Conservation (phyloP, 306 rosid genomes). For the Rosa persica region DNA sequence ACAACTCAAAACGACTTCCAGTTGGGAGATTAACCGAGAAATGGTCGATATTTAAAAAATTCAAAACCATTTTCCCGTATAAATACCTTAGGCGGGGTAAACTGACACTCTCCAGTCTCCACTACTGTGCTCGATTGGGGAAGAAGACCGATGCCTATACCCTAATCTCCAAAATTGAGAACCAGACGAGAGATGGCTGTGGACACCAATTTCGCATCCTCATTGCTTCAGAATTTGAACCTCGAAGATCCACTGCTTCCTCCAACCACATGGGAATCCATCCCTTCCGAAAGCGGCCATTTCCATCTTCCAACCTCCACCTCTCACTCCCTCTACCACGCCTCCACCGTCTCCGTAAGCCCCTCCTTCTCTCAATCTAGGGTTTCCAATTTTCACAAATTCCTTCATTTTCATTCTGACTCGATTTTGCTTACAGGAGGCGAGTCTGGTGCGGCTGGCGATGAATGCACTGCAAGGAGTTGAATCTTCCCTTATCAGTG, state of each 20-base stretch:
- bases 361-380: constrained; percentile 10
- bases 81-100: constrained; percentile 11
- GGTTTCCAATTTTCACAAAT: background rate
- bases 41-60: too few relatives aligned
- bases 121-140: background rate
- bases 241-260: constrained; percentile 76
- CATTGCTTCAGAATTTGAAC: constrained; percentile 60
- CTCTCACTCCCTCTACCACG: constrained; percentile 7
- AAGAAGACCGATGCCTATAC: background rate
- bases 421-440: constrained; percentile 44
- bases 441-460: constrained; percentile 74
- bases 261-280: constrained; percentile 78
- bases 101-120: background rate
- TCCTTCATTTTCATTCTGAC: too few relatives aligned
- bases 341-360: constrained; percentile 76
- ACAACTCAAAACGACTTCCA: too few relatives aligned
- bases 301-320: constrained; percentile 4
- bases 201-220: constrained; percentile 46
- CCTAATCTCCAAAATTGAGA: background rate
- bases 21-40: too few relatives aligned
- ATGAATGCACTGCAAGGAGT: constrained; percentile 77
- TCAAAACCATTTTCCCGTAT: background rate
- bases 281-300: constrained; percentile 55
- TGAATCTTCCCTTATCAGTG: constrained; percentile 59
- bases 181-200: constrained; percentile 32